Evolutionary conservation across 768 basidiomycete genomes (phyloP), one percentile per base, ranked within the genome.

Genomic region (Mycena alexandri): DNA sequence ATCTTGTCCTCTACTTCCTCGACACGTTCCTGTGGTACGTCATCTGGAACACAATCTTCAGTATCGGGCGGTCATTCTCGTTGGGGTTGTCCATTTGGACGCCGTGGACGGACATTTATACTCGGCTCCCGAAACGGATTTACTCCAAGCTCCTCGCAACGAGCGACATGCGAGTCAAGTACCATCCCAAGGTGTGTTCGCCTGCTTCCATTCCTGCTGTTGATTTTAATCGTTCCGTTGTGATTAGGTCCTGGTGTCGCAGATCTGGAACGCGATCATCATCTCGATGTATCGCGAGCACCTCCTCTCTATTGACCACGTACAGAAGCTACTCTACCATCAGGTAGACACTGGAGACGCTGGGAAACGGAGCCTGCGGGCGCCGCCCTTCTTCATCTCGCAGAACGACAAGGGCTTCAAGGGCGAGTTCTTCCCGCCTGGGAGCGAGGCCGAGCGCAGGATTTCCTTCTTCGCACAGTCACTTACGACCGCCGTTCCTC

Each of bases 271-370:
- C 77, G 98, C 98, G 24, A 91, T 99, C 81, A 98, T 99, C 81
- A 99, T 99, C 72, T 99, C 97, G 16, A 99, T 99, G 98, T 99
- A 99, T 80, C 91, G 98, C 75, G 98, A 99, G 78, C 98, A 99
- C 77, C 79, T 99, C n/a, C 84, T 99, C 41, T 98, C 96, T 53
- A 99, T 99, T 75, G 96, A 98, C 73, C 98, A 99, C 74, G 97
- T 99, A 46, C 98, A 99, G 82, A 98, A 97, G 77, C 82, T 99
- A 13, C 88, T 99, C 11, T 99, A 99, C 73, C 98, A 99, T 78
- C 98, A 99, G 77, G 93, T 99, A 34, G 95, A 97, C 71, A 83
- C 84, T 0, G 85, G 85, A 34, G 79, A 81, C 57, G 94, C 94
- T 65, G 96, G 95, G 47, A 92, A 96, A 68, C 89, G 98, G 24